These are phyloP conservation scores for Neofusicoccum parvum DNA, from an alignment of 2,329 filamentous ascomycete genomes.

Conservation along the genomic window DNA sequence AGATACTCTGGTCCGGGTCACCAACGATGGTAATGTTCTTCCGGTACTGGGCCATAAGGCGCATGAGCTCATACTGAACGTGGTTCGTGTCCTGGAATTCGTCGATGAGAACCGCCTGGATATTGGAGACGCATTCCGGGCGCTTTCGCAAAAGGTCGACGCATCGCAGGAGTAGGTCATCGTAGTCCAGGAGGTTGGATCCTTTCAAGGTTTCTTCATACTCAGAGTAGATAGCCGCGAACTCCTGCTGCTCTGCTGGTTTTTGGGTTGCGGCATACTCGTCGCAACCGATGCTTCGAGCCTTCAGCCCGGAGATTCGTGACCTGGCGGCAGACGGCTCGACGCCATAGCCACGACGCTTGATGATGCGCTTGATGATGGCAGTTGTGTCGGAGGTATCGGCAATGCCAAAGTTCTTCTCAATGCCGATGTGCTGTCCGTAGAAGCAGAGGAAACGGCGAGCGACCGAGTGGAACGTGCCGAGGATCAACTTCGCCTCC, in stretches of 20 bases:
- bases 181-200: conserved; percentile 89
- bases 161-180: conserved; percentile 85
- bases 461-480: conserved; percentile 94
- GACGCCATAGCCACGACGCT: conserved; percentile 67
- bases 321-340: conserved; percentile 71
- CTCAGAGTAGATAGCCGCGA: conserved; percentile 67
- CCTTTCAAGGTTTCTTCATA: conserved; percentile 76
- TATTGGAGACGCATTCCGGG: conserved; percentile 82
- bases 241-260: conserved; percentile 62
- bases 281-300: conserved; percentile 54
- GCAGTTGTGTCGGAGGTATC: conserved; percentile 79
- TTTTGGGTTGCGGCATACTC: conserved; percentile 45
- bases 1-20: conserved; percentile 97
- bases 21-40: conserved; percentile 90
- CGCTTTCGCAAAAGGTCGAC: conserved; percentile 73
- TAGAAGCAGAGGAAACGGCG: conserved; percentile 82
- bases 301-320: conserved; percentile 71
- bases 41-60: conserved; percentile 72
- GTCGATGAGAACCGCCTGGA: conserved; percentile 90
- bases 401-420: conserved; percentile 85
- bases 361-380: conserved; percentile 81
- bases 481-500: conserved; percentile 77
- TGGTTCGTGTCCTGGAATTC: conserved; percentile 98
- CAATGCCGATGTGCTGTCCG: conserved; percentile 79
- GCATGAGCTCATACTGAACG: conserved; percentile 94